Base-by-base conservation (phyloP, 345 rosid genomes). In the Populus simonii region DNA sequence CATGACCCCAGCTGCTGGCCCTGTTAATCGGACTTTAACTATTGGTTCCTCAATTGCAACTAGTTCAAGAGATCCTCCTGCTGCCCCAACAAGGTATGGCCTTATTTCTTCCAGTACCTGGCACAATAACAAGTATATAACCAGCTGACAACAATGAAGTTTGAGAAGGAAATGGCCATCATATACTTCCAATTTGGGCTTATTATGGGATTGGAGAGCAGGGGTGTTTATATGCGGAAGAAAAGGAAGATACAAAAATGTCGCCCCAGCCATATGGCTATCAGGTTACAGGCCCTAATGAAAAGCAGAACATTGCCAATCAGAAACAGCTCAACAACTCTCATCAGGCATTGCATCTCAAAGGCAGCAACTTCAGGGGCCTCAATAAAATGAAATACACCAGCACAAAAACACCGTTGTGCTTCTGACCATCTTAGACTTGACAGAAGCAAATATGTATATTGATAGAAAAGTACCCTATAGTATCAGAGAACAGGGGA, bases 1-100 rank as follows among this genome's bases (percentile, higher is more conserved):
- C 99, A 96, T 92, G 72, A 96, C 97, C 39, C 94, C 97, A 0
- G 99, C 97, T 13, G 98, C 99, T 76, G 99, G 99, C 65, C 98
- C 99, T 7, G 96, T 86, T 77, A 96, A 88, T 84, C 90, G 85
- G 68, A 93, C 83, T 85, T 96, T 93, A 67, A 86, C 98, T 27
- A 93, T 93, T 1, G 99, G 97, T 73, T 92, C 99, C 45, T 89
- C 97, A 2, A 93, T 96, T 55, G 87, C 84, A 80, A 93, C 98
- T 8, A 96, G 86, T 68, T 96, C 97, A 55, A 96, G 93, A 43
- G 96, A 88, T 36, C 99, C 99, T 73, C 97, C 98, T 47, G 99
- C 94, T 63, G 94, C 91, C 63, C 97, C 99, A 23, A 93, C 93
- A 63, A 96, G 94, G 88, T 92, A 93, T 0, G 98, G 98, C 86